Evolutionary conservation across 257 asterid species (phyloP).

Genomic region (Orobanche coerulescens): DNA sequence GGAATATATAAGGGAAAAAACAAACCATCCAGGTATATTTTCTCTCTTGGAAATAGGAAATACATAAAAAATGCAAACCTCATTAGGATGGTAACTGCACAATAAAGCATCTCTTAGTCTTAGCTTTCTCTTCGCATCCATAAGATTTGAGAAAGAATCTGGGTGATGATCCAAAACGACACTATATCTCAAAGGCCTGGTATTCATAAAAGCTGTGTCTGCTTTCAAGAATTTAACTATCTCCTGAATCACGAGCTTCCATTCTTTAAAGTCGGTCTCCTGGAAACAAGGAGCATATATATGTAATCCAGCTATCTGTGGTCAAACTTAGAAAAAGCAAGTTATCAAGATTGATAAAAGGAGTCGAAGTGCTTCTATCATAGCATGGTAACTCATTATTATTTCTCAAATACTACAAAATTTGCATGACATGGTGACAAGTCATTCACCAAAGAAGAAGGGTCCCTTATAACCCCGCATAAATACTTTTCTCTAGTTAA

Average conservation of each 20-base stretch:
- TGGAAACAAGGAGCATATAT: slow-evolving; percentile 43
- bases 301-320: slow-evolving; percentile 20
- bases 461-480: neutral
- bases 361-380: slow-evolving; percentile 7
- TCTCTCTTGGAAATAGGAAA: slow-evolving; percentile 11
- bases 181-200: slow-evolving; percentile 88
- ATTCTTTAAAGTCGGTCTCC: slow-evolving; percentile 94
- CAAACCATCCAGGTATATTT: slow-evolving; percentile 8
- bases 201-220: slow-evolving; percentile 91
- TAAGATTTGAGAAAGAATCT: slow-evolving; percentile 53
- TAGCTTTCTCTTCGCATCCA: slow-evolving; percentile 59
- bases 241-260: slow-evolving; percentile 98
- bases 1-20: slow-evolving; percentile 4
- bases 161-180: slow-evolving; percentile 82
- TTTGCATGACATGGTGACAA: neutral
- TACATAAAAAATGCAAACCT: slow-evolving; percentile 44
- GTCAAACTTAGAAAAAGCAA: slow-evolving; percentile 16
- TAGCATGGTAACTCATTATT: slow-evolving; percentile 1
- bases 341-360: slow-evolving; percentile 5
- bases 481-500: neutral
- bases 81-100: slow-evolving; percentile 89
- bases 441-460: neutral
- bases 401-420: neutral
- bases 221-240: slow-evolving; percentile 91
- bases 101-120: slow-evolving; percentile 74